These are phyloP conservation scores for Vanrija pseudolonga DNA, from an alignment of 1,284 basidiomycete species.

Conservation along the genomic window DNA sequence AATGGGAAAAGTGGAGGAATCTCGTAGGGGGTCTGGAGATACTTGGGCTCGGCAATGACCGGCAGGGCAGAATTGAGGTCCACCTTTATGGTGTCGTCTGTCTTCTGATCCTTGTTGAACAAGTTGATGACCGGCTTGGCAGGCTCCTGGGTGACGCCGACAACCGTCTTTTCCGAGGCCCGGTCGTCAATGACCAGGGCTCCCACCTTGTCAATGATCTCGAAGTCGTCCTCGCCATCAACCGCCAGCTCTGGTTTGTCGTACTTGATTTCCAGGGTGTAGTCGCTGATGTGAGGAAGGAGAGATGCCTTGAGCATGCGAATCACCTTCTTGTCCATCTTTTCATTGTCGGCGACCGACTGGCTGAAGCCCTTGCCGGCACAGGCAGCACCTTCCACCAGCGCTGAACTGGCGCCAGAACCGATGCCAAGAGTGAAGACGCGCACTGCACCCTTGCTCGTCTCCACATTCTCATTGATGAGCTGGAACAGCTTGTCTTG, in stretches of 20 bases:
- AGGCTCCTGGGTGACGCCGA: background rate
- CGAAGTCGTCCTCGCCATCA: slow-evolving; percentile 16
- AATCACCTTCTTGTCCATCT: slow-evolving; percentile 18
- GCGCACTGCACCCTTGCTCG: slow-evolving; percentile 17
- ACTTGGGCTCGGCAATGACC: slow-evolving; percentile 53
- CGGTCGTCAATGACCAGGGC: background rate
- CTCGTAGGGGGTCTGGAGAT: slow-evolving; percentile 35
- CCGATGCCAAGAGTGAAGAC: slow-evolving; percentile 31
- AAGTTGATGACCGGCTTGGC: slow-evolving; percentile 38
- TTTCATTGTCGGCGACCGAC: slow-evolving; percentile 7
- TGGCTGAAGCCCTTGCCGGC: slow-evolving; percentile 14
- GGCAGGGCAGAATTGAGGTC: background rate
- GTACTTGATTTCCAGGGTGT: slow-evolving; percentile 13
- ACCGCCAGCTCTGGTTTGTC: background rate
- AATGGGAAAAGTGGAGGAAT: slow-evolving; percentile 14
- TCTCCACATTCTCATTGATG: slow-evolving; percentile 3
- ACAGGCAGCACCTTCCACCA: slow-evolving; percentile 13
- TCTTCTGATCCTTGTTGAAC: slow-evolving; percentile 7
- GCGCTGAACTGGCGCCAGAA: slow-evolving; percentile 8
- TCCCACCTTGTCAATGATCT: slow-evolving; percentile 11
- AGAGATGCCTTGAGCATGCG: slow-evolving; percentile 16
- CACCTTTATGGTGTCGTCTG: background rate
- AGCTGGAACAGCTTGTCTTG: slow-evolving; percentile 11
- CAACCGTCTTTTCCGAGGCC: background rate
- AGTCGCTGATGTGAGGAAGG: slow-evolving; percentile 12